A percentile compares a stretch with the other conserved stretches of the same genome.
phyloP scores from a whole-genome alignment of 192 early-diverging fungal species.

The Podochytrium sp. region DNA sequence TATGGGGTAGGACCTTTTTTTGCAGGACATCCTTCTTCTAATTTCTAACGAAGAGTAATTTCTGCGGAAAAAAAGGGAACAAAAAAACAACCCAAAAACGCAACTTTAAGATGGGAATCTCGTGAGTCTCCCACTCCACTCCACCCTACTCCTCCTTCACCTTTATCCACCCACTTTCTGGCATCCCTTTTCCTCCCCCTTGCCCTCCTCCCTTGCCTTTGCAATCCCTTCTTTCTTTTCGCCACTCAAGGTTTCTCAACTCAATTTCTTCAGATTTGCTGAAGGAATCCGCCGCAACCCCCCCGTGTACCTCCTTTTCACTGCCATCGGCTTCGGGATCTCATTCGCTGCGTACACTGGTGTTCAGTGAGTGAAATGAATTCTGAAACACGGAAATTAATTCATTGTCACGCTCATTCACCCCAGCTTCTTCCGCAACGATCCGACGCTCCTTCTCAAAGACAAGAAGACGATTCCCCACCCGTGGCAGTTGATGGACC shows the following conservation, averaged over 20 bases:
- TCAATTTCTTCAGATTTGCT: not conserved
- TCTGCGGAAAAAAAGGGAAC: not conserved
- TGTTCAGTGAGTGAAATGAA: not conserved
- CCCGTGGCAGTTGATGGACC: constrained; percentile 20
- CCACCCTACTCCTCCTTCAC: too few relatives aligned
- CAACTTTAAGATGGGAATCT: constrained; percentile 20
- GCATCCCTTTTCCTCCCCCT: not conserved
- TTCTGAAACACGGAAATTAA: not conserved
- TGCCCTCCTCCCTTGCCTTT: not conserved
- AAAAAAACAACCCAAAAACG: not conserved
- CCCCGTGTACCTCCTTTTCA: constrained; percentile 15
- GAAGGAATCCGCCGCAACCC: constrained; percentile 12
- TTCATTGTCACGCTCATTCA: too few relatives aligned
- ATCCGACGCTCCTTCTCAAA: constrained; percentile 16
- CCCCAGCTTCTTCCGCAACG: constrained; percentile 14
- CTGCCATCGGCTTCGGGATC: constrained; percentile 10
- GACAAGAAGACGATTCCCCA: constrained; percentile 23
- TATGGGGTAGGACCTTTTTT: too few relatives aligned
- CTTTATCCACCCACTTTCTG: too few relatives aligned
- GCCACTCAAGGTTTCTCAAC: not conserved
- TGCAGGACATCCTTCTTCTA: too few relatives aligned
- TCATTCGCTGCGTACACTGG: not conserved
- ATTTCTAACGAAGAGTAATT: too few relatives aligned
- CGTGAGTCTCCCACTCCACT: constrained; percentile 10
- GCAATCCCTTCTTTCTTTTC: not conserved